Conservation (phyloP, 2,329 filamentous ascomycete species). For the Sphaerulina musiva region DNA sequence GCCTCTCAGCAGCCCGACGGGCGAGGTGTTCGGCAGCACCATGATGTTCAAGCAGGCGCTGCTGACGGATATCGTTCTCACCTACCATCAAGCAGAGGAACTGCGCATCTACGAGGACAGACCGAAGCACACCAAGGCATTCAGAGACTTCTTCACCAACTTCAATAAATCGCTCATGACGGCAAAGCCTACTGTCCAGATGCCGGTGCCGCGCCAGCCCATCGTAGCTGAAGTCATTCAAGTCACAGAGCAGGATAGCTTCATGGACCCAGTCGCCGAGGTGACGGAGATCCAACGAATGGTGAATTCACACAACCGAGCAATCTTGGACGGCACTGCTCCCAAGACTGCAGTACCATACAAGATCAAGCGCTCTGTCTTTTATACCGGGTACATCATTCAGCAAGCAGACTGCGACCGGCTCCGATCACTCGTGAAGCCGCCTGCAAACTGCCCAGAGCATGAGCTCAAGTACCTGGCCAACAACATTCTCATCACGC, state of each 20-base stretch:
- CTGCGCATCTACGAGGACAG: conserved; percentile 64
- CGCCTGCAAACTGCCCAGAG: conserved; percentile 57
- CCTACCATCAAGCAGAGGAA: conserved; percentile 75
- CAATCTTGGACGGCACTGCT: conserved; percentile 44
- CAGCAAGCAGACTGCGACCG: conserved; percentile 62
- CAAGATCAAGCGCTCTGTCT: conserved; percentile 76
- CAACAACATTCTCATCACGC: conserved; percentile 85
- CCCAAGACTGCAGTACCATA: conserved; percentile 47
- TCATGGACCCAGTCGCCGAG: conserved; percentile 70
- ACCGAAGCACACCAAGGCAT: conserved; percentile 64
- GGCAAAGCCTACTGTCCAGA: conserved; percentile 10
- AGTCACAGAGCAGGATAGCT: conserved; percentile 68
- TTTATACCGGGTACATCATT: conserved; percentile 90
- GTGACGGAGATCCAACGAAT: conserved; percentile 79
- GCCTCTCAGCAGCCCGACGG: conserved; percentile 71
- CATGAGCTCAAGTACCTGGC: conserved; percentile 73
- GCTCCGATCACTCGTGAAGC: conserved; percentile 61
- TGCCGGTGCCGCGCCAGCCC: conserved; percentile 50
- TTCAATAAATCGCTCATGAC: conserved; percentile 61
- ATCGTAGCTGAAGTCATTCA: conserved; percentile 77
- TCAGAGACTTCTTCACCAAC: conserved; percentile 73
- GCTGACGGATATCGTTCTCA: conserved; percentile 72
- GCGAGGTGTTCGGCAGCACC: conserved; percentile 71
- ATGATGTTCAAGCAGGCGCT: conserved; percentile 91
- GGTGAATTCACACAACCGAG: conserved; percentile 77